Base-by-base conservation (phyloP, 768 basidiomycete species). In the Boletus tylopilopsis region DNA sequence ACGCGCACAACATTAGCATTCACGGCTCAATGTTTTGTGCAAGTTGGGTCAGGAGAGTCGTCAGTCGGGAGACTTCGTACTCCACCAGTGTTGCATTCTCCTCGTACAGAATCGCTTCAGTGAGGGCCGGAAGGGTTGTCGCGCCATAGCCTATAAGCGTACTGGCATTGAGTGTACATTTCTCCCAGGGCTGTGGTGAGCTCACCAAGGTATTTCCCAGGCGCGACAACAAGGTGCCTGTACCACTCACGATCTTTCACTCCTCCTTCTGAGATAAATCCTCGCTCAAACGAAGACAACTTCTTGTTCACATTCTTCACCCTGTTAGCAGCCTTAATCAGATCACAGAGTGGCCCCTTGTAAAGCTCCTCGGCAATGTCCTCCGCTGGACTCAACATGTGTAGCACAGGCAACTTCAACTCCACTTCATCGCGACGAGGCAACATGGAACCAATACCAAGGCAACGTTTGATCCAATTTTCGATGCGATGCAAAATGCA, bases 211-310 rank as follows among this genome's bases (percentile, higher is more conserved):
- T 85, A 85, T 66, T 89, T 84, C 33, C 91, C 92, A 25, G 93
- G 92, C 3, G 92, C 90, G 36, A 92, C 88, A 41, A 79, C 91
- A 15, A 92, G 76, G 68, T 93, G 86, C 60, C 74, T 81, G 64
- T 87, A 95, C 92, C 92, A 94, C 63, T 90, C 85, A 27, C 88
- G 76, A 46, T 84, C 82, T 56, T 82, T 82, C 54, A 93, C 82
- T 0, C 92, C 93, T 15, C 72, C 81, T 59, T 85, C 73, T 6
- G 81, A 82, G 51, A 94, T 85, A 64, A 95, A 90, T 1, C 90
- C 90, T 42, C 78, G 79, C 64, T 92, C 90, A 56, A 91, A 90
- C 7, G 71, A 68, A 11, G 74, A 68, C n/a, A 91, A 70, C 64
- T 84, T 87, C 69, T 76, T 68, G 67, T 90, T 90, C 15, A 76